A percentile compares a stretch with the other conserved stretches of the same genome.
phyloP scores from a whole-genome alignment of 805 yeast genomes.

The Ogataea henricii region DNA sequence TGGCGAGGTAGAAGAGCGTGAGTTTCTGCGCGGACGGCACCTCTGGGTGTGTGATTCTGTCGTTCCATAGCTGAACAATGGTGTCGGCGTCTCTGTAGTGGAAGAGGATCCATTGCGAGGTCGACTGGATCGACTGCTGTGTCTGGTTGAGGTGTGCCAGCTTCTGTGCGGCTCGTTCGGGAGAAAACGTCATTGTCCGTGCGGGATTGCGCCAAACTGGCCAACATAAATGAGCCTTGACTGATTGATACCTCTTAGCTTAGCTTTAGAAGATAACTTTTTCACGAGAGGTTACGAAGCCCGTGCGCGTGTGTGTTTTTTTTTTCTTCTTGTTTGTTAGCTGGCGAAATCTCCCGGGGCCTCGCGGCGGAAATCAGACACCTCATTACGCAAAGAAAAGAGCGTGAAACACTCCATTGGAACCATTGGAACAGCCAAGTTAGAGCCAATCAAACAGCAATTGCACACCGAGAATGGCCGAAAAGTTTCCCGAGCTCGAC shows the following conservation, averaged over 20 bases:
- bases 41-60: conserved; percentile 16
- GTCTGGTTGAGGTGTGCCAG: conserved; percentile 54
- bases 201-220: not conserved
- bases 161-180: conserved; percentile 50
- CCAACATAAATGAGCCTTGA: not conserved
- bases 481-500: conserved; percentile 73
- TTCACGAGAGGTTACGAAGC: conserved; percentile 7
- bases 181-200: conserved; percentile 48
- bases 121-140: conserved; percentile 72
- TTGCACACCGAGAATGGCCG: conserved; percentile 51
- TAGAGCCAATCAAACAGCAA: not conserved
- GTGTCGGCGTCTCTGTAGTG: conserved; percentile 59
- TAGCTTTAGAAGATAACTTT: not conserved
- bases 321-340: no score
- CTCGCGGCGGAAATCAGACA: conserved; percentile 10
- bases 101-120: conserved; percentile 71
- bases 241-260: not conserved
- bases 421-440: not conserved
- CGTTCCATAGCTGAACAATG: conserved; percentile 56
- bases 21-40: conserved; percentile 39
- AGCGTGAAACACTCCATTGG: not conserved
- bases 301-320: not conserved
- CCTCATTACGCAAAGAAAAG: conserved; percentile 3
- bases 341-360: no score
- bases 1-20: conserved; percentile 67